Evolutionary conservation across 192 early-diverging fungal species (phyloP), one percentile per base, ranked within the genome.

Genomic region (Coemansia sp.): DNA sequence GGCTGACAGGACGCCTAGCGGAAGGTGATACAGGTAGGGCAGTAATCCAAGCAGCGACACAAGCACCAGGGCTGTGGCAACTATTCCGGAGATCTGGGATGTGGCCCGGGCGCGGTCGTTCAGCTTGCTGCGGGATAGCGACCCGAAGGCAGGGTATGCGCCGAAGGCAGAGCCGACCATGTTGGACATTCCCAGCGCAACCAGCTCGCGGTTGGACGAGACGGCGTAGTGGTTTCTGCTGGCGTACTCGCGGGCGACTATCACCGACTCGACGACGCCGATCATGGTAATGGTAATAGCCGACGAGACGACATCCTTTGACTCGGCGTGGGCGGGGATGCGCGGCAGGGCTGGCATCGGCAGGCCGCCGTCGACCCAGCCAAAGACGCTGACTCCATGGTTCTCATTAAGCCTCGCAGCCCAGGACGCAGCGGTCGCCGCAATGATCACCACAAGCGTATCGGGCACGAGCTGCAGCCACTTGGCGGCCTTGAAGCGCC

Each of bases 261-360:
- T 95, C 68, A 99, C 92, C 23, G 94, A 93, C 81, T 99, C 97
- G 23, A 99, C 96, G 72, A 99, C 97, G 4, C 97, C 97, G 68
- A 99, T 92, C 74, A 98, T 89, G 43, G 97, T 91, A 59, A 98
- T 95, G 20, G 97, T 84, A 57, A 93, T 92, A 3, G 93, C 88
- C 4, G 92, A 92, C 16, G 95, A 85, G 63, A 96, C 78, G 39
- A 96, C 75, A 64, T 87, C 86, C 56, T 88, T 89, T 43, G 85
- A 69, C 7, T 88, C 83, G 6, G 93, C 87, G 5, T 83, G 60
- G 30, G 86, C 75, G 11, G 94, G 87, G 35, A 90, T 76, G 14
- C 86, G 86, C 5, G 92, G 88, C 16, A 88, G 56, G 35, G 83
- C 83, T 38, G 89, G 76, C 30, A 33, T 52, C 16, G 78, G 69